phyloP scores from a whole-genome alignment of 495 filamentous ascomycete genomes.

The Neurospora sp. region DNA sequence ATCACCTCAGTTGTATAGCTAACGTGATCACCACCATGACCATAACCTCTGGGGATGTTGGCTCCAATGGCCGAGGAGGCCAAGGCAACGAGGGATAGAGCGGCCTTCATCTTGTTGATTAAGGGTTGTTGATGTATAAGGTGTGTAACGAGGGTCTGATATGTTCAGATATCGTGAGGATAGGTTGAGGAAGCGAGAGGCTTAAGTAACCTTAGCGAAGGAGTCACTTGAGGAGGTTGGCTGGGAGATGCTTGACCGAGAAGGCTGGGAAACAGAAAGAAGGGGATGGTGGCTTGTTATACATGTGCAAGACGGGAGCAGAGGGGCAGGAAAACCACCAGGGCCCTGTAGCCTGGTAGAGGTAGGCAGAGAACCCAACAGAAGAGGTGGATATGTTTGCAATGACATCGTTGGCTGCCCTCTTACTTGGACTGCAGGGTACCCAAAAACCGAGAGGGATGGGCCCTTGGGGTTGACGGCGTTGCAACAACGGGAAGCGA shows the following conservation, averaged over 20 bases:
- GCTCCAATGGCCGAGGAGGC: slow-evolving; percentile 29
- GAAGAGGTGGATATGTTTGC: neutral
- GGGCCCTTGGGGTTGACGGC: neutral
- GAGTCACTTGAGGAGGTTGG: slow-evolving; percentile 28
- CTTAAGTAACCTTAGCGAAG: slow-evolving; percentile 38
- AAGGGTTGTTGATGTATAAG: slow-evolving; percentile 2
- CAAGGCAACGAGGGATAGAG: slow-evolving; percentile 28
- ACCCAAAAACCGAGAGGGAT: neutral
- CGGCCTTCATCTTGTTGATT: slow-evolving; percentile 29
- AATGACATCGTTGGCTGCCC: slow-evolving; percentile 8
- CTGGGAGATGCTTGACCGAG: slow-evolving; percentile 12
- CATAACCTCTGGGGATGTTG: slow-evolving; percentile 9
- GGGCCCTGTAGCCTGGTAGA: neutral
- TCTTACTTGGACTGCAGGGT: slow-evolving; percentile 10
- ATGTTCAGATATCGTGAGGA: neutral
- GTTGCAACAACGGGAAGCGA: slow-evolving; percentile 2
- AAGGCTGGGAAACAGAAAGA: slow-evolving; percentile 10
- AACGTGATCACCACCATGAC: slow-evolving; percentile 20
- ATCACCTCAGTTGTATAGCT: slow-evolving; percentile 27
- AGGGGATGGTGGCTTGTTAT: slow-evolving; percentile 24
- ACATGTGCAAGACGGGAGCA: slow-evolving; percentile 7
- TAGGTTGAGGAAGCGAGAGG: slow-evolving; percentile 14
- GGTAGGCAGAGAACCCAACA: neutral
- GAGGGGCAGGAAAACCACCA: neutral
- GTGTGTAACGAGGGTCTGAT: slow-evolving; percentile 15